Base-by-base conservation (phyloP, 129 eudicot species). In the Erigeron canadensis region DNA sequence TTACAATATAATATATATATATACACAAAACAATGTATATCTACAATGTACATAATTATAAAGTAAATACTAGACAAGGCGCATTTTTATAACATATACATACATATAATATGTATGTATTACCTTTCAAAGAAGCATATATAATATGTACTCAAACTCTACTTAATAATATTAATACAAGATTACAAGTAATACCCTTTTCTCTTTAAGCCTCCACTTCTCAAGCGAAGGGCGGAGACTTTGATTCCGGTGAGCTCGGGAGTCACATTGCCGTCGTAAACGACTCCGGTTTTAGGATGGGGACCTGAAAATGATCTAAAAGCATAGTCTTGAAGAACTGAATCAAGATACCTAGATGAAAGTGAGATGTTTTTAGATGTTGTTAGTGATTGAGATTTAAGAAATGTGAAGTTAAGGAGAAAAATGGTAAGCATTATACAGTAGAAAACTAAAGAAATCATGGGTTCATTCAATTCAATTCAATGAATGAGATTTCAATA, bases 191-290 rank as follows among this genome's bases (percentile, higher is more conserved):
- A 28, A 28, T 80, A 76, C 19, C 97, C 97, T 67, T 74, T 79
- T 55, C 80, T 74, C 28, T 82, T 73, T 48, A 91, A 40, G 46
- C 90, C 85, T 21, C 97, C 97, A 67, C 90, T 88, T 69, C 97
- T 86, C 63, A 91, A 63, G 69, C 93, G 79, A 56, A 88, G 8
- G 2, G 85, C 93, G n/a, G 89, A 72, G 48, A 88, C 84, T 11
- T 65, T 65, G 46, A 91, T 72, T n/a, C 93, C 97, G 11, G 96
- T 76, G 58, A 88, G 71, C 53, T 84, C 82, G 59, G 88, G 43
- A 3, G 90, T 80, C 8, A 76, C 87, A 16, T 41, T 61, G 19
- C 83, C 93, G 68, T 81, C 81, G 66, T 77, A 88, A 15, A 67
- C 19, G 41, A 79, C 66, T 40, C 97, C 97, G 44, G 97, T 91